phyloP scores from a whole-genome alignment of 2,329 filamentous ascomycete genomes.

The Domatiomyces globalis region DNA sequence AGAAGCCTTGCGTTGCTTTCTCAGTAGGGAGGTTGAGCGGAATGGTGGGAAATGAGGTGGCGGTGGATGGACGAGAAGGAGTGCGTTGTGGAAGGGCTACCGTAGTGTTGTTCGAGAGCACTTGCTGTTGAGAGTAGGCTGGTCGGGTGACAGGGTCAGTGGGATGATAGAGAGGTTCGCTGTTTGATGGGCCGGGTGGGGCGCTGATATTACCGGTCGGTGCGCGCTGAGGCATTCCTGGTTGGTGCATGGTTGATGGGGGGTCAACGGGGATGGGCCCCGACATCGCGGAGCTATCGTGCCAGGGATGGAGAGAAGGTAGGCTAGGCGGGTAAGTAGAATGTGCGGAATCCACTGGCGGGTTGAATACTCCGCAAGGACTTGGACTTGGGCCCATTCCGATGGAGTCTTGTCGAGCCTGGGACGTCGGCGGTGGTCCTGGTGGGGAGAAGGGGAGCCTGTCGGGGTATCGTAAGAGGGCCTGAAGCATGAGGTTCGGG shows the following conservation, averaged over 20 bases:
- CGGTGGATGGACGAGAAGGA: neutral
- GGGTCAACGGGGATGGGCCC: no score
- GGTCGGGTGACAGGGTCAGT: neutral
- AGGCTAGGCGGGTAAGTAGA: neutral
- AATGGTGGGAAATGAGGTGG: neutral
- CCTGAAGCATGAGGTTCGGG: neutral
- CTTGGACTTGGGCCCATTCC: neutral
- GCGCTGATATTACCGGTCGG: neutral
- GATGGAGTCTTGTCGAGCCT: no score
- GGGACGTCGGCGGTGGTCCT: neutral
- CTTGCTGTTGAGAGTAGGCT: no score
- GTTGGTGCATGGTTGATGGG: neutral
- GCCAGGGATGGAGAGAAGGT: no score
- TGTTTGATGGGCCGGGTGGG: neutral
- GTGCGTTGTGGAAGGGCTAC: neutral
- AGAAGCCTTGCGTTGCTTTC: slow-evolving; percentile 28
- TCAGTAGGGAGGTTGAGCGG: slow-evolving; percentile 21
- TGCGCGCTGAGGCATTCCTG: neutral
- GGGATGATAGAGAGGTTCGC: neutral
- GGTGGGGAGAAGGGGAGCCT: neutral
- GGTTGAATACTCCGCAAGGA: neutral
- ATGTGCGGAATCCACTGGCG: no score
- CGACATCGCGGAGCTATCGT: no score
- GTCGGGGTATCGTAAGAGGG: neutral
- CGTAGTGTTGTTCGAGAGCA: neutral